phyloP scores from a whole-genome alignment of 495 filamentous ascomycete genomes.

The Podospora bellae-mahoneyi region DNA sequence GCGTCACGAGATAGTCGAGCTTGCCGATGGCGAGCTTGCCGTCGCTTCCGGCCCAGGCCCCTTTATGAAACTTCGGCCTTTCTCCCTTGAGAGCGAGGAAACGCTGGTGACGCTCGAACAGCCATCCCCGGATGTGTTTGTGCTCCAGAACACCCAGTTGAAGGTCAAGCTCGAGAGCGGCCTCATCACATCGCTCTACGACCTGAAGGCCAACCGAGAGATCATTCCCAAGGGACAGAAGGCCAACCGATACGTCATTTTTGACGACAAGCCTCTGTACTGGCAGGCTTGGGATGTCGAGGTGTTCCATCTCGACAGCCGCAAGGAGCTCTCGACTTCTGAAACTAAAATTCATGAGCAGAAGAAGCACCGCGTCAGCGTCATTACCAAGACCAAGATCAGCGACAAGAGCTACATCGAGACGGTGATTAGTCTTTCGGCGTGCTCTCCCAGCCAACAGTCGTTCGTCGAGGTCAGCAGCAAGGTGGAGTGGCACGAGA shows the following conservation, averaged over 20 bases:
- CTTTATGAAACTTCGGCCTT: constrained; percentile 47
- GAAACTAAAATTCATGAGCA: constrained; percentile 67
- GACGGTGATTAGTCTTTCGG: constrained; percentile 77
- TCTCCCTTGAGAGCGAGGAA: constrained; percentile 42
- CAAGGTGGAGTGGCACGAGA: constrained; percentile 90
- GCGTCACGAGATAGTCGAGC: constrained; percentile 65
- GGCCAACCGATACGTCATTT: constrained; percentile 89
- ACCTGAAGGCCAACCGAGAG: constrained; percentile 66
- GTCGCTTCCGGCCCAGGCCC: constrained; percentile 50
- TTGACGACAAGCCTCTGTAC: constrained; percentile 96
- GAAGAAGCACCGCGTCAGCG: constrained; percentile 70
- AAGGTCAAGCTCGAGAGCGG: constrained; percentile 69
- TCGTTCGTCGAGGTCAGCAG: constrained; percentile 73
- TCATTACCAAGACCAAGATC: constrained; percentile 79
- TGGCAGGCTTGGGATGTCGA: constrained; percentile 99
- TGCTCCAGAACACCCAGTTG: constrained; percentile 72
- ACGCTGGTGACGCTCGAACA: constrained; percentile 61
- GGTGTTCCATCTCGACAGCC: constrained; percentile 87
- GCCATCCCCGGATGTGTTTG: constrained; percentile 64
- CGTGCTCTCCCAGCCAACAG: constrained; percentile 58
- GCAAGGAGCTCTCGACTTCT: constrained; percentile 64
- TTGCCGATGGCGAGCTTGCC: constrained; percentile 48
- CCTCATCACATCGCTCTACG: constrained; percentile 76
- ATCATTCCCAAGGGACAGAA: constrained; percentile 73
- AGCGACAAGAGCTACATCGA: constrained; percentile 83